A percentile compares a stretch with the other conserved stretches of the same genome.
Conservation (phyloP, 768 basidiomycete species). For the Leccinum broughii region DNA sequence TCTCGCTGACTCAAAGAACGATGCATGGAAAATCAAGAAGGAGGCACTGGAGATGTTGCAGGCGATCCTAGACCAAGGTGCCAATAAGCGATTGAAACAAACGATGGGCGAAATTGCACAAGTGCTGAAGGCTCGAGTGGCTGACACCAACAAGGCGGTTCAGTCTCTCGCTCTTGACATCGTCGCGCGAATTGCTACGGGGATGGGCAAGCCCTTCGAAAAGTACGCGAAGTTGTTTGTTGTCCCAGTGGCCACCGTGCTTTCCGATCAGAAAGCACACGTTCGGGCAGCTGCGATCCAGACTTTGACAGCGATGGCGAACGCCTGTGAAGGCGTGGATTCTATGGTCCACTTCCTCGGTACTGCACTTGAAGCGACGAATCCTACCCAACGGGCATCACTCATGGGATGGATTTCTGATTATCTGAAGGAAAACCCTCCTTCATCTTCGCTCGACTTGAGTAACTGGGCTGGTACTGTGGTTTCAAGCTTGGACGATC, state of each 20-base stretch:
- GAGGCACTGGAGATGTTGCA: constrained; percentile 88
- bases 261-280: constrained; percentile 91
- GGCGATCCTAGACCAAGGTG: constrained; percentile 82
- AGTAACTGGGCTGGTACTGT: constrained; percentile 62
- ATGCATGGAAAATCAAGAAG: constrained; percentile 96
- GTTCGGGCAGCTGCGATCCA: constrained; percentile 77
- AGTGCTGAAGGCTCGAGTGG: constrained; percentile 83
- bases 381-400: constrained; percentile 83
- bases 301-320: constrained; percentile 79
- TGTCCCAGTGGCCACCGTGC: constrained; percentile 74
- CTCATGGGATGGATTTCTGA: constrained; percentile 79
- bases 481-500: constrained; percentile 85
- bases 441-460: constrained; percentile 62
- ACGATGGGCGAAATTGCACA: constrained; percentile 91
- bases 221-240: constrained; percentile 80
- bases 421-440: constrained; percentile 69
- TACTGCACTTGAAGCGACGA: constrained; percentile 78
- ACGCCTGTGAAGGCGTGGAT: constrained; percentile 83
- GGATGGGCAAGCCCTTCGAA: constrained; percentile 96
- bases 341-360: constrained; percentile 76
- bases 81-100: constrained; percentile 90
- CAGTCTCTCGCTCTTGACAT: constrained; percentile 89
- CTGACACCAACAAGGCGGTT: constrained; percentile 93
- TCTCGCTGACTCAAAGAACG: constrained; percentile 81
- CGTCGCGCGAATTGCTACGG: constrained; percentile 83